Conservation (phyloP, 1,139 yeast genomes). For the Barnettozyma hawaiiensis region DNA sequence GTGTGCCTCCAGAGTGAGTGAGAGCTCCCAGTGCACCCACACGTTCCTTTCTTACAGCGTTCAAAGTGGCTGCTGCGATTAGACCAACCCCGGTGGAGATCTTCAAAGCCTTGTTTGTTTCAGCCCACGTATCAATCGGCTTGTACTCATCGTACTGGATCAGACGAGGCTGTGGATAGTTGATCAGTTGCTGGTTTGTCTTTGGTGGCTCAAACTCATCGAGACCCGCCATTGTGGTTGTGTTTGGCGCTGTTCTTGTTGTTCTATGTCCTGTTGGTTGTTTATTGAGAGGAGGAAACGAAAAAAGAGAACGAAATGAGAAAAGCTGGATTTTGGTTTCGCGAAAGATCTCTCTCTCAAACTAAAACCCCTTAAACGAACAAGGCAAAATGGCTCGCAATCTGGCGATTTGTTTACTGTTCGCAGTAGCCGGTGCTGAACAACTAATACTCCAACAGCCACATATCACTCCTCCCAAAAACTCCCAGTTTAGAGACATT, state of each 20-base stretch:
- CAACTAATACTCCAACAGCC: constrained; percentile 20
- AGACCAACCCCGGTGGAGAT: constrained; percentile 37
- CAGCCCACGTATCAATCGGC: constrained; percentile 41
- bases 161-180: constrained; percentile 19
- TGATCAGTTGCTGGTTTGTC: constrained; percentile 8
- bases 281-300: not conserved
- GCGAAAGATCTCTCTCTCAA: too few species aligned
- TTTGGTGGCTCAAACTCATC: constrained; percentile 6
- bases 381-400: not conserved
- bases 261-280: too few species aligned
- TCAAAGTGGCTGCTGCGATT: constrained; percentile 34
- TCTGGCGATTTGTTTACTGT: not conserved
- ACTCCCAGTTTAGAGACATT: constrained; percentile 38
- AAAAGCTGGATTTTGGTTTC: too few species aligned
- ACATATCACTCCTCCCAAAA: constrained; percentile 22
- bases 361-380: too few species aligned
- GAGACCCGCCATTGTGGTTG: constrained; percentile 4
- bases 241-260: not conserved
- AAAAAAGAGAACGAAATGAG: not conserved
- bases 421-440: not conserved
- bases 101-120: constrained; percentile 36
- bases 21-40: constrained; percentile 24
- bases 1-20: constrained; percentile 27
- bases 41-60: constrained; percentile 28
- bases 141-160: constrained; percentile 23